Evolutionary conservation across 1,284 basidiomycete species (phyloP).

Genomic region (Takashimella tepidaria): DNA sequence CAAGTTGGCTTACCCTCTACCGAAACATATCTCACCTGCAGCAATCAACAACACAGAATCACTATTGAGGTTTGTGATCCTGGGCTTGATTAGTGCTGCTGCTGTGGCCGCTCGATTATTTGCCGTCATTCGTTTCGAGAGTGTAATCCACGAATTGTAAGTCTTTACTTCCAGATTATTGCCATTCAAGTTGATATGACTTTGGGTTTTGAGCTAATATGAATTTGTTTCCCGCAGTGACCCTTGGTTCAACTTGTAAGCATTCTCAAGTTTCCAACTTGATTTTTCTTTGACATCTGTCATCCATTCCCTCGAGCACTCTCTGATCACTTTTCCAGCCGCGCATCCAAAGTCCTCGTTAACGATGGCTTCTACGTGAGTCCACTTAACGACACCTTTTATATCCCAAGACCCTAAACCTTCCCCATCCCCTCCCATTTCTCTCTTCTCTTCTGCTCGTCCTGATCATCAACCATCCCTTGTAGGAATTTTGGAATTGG

Average conservation of each 20-base stretch:
- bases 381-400: too few species aligned
- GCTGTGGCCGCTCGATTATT: constrained; percentile 95
- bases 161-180: constrained; percentile 50
- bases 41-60: constrained; percentile 76
- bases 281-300: background rate
- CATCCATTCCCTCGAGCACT: background rate
- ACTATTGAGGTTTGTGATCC: constrained; percentile 76
- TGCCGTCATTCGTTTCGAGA: constrained; percentile 96
- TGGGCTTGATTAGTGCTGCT: constrained; percentile 81
- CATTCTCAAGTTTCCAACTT: constrained; percentile 26
- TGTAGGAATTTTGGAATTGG: constrained; percentile 99
- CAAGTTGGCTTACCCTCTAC: constrained; percentile 43
- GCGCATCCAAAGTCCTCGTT: constrained; percentile 81
- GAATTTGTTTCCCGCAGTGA: constrained; percentile 60
- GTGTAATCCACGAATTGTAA: constrained; percentile 98
- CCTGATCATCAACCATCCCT: constrained; percentile 1
- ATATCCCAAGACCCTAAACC: too few species aligned
- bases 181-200: too few species aligned
- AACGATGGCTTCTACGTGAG: constrained; percentile 90
- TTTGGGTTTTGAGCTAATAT: constrained; percentile 1
- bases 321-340: too few species aligned
- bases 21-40: constrained; percentile 47
- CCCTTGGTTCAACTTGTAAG: constrained; percentile 96
- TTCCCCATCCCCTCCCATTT: too few species aligned
- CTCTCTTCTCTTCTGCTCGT: background rate